Percentiles rank a stretch among this genome's conserved stretches.
Conservation (phyloP, 108 stramenopile species). For the Stephanodiscus triporus region DNA sequence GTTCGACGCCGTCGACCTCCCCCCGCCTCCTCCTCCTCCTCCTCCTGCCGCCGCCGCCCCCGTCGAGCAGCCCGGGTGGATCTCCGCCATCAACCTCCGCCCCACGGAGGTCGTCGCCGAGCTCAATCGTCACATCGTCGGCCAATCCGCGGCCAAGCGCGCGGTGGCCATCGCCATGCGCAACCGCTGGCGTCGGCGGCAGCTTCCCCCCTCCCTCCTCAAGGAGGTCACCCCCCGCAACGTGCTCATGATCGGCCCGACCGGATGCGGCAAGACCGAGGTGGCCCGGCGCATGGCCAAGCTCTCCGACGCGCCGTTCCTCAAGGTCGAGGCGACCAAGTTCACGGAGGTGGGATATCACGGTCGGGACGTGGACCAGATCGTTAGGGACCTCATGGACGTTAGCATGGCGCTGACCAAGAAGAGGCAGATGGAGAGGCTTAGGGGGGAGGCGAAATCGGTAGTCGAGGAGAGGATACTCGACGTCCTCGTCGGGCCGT, state of each 20-base stretch:
- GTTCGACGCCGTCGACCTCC: background rate
- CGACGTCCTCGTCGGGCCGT: constrained; percentile 85
- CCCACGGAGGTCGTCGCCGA: constrained; percentile 83
- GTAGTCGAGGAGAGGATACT: constrained; percentile 92
- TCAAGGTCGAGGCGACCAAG: constrained; percentile 99
- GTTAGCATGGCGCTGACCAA: constrained; percentile 90
- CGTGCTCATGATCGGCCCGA: constrained; percentile 99
- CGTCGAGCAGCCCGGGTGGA: constrained; percentile 17
- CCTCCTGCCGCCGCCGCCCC: background rate
- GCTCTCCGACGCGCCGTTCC: constrained; percentile 97
- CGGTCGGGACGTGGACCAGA: constrained; percentile 98
- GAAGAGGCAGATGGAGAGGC: constrained; percentile 82
- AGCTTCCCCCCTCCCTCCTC: constrained; percentile 85
- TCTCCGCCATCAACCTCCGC: constrained; percentile 51
- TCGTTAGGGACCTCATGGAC: constrained; percentile 99
- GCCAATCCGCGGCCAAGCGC: constrained; percentile 94
- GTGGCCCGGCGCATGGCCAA: constrained; percentile 97
- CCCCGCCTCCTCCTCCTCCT: background rate
- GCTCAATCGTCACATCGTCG: constrained; percentile 94
- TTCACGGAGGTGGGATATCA: constrained; percentile 99
- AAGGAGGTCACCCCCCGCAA: constrained; percentile 98
- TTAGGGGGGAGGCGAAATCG: constrained; percentile 69
- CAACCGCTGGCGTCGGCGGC: constrained; percentile 97
- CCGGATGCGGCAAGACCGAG: constrained; percentile 99
- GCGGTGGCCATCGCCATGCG: constrained; percentile 99